Base-by-base conservation (phyloP, 345 rosid species). In the Salix caprea region DNA sequence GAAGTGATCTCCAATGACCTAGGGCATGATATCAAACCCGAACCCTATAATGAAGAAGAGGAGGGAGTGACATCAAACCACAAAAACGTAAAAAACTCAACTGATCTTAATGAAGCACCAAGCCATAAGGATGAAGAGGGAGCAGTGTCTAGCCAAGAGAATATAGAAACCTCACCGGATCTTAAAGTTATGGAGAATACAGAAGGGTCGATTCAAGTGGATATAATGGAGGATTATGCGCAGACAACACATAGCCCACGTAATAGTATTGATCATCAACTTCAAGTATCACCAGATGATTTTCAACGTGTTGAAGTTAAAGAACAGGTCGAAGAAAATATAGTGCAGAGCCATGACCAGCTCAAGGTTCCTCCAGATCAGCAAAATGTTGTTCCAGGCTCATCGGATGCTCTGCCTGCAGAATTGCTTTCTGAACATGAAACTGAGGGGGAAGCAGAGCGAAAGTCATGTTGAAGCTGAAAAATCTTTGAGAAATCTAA, bases 61-160 rank as follows among this genome's bases (percentile, higher is more conserved):
- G 19, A 34, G 34, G 70, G 9, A 70, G 11, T 68, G 64, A 10
- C 54, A 67, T 30, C 26, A 11, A 40, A 40, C 44, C 44, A 40
- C 10, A 11, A 40, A 9, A 40, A 40, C 2, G 12, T 40, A 9
- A 40, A 40, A 40, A 40, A 21, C 73, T 24, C 77, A 77, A 65
- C 77, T 77, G 37, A 68, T 40, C 44, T 62, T 74, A 77, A 62
- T 23, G 77, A 15, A 10, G 44, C 46, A 48, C 70, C 80, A 62
- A 46, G 44, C 73, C 61, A 56, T 12, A 74, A 62, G 61, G 62
- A 23, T 7, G 83, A 85, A 76, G 85, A 73, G 70, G 82, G 56
- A 70, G 69, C 79, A n/a, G 78, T 15, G 14, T 67, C 66, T 26
- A n/a, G 39, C 40, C 40, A 46, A 65, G 71, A 19, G 32, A 74